Evolutionary conservation across 345 rosid genomes (phyloP).

Genomic region (Physaria fendleri): DNA sequence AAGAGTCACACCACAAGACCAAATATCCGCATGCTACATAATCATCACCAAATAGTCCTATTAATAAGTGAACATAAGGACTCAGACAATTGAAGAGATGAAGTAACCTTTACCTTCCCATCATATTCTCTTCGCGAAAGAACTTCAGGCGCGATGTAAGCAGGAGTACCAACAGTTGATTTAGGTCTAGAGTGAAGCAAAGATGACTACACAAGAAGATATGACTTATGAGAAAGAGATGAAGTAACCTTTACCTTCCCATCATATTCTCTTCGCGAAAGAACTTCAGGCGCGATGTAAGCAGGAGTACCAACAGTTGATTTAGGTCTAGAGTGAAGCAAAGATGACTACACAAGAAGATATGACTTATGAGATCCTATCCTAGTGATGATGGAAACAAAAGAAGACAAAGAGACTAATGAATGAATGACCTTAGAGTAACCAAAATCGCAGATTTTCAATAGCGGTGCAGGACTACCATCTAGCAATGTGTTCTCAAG

Average conservation of each 20-base stretch:
- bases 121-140: slow-evolving; percentile 79
- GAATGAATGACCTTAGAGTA: slow-evolving; percentile 67
- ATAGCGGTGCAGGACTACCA: slow-evolving; percentile 86
- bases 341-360: too few species aligned
- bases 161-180: slow-evolving; percentile 93
- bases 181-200: slow-evolving; percentile 87
- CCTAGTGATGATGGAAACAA: not conserved
- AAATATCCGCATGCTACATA: slow-evolving; percentile 79
- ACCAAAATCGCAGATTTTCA: slow-evolving; percentile 92
- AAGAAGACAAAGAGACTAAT: not conserved
- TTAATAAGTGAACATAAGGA: not conserved
- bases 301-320: too few species aligned
- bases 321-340: too few species aligned
- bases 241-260: too few species aligned
- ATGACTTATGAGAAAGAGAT: not conserved
- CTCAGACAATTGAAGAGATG: slow-evolving; percentile 2
- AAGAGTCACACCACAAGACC: slow-evolving; percentile 97
- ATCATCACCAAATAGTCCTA: slow-evolving; percentile 4
- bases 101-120: slow-evolving; percentile 50
- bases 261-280: too few species aligned
- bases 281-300: too few species aligned
- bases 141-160: slow-evolving; percentile 91
- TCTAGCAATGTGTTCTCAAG: slow-evolving; percentile 86
- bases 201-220: slow-evolving; percentile 51
- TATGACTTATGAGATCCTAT: slow-evolving; percentile 9